A percentile compares a stretch with the other conserved stretches of the same genome.
phyloP scores from a whole-genome alignment of 306 rosid species.

The Cucurbita ficifolia region DNA sequence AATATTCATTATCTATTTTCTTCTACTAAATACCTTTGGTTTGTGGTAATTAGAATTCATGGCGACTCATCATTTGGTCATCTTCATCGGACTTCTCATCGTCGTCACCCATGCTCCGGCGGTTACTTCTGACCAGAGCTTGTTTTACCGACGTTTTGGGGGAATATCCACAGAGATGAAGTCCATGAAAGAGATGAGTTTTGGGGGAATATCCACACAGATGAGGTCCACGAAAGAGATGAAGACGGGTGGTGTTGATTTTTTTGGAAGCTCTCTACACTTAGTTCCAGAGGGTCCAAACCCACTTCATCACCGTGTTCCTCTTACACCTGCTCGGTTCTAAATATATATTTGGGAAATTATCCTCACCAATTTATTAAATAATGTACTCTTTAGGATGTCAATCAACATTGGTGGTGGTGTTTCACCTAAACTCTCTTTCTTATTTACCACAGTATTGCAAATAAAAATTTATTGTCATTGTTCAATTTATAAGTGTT shows the following conservation, averaged over 20 bases:
- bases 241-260: background rate
- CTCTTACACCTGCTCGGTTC: background rate
- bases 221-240: background rate
- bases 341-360: too few species aligned
- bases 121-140: background rate
- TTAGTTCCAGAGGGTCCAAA: background rate
- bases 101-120: background rate
- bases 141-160: background rate
- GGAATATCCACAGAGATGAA: background rate
- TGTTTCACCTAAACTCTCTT: too few species aligned
- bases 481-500: too few species aligned
- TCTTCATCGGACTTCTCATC: background rate
- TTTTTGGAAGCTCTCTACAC: background rate
- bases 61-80: background rate
- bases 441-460: too few species aligned
- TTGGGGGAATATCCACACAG: background rate
- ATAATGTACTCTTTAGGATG: too few species aligned
- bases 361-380: too few species aligned
- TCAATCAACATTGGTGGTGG: too few species aligned
- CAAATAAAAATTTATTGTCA: too few species aligned
- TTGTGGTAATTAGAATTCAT: background rate
- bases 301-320: background rate
- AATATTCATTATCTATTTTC: background rate
- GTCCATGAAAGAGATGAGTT: background rate
- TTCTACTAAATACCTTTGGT: background rate